Percentiles rank a stretch among this genome's conserved stretches.
phyloP scores from a whole-genome alignment of 768 basidiomycete genomes.

The Mycena rebaudengoi region DNA sequence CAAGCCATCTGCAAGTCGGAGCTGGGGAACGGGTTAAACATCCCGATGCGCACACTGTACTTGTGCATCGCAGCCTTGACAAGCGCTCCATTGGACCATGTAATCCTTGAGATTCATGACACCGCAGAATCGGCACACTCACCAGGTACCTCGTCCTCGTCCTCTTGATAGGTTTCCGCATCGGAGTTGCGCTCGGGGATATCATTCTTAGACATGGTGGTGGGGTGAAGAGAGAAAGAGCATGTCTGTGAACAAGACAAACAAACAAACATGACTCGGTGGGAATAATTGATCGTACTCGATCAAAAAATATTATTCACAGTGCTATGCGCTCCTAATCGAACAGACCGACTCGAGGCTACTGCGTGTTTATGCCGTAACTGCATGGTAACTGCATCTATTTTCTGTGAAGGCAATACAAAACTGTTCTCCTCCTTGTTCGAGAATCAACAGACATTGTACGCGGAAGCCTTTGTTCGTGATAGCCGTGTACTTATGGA shows the following conservation, averaged over 20 bases:
- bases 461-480: too few species aligned
- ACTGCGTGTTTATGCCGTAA: too few species aligned
- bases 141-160: too few species aligned
- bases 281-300: background rate
- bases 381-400: too few species aligned
- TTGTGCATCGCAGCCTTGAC: background rate
- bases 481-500: too few species aligned
- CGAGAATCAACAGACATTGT: too few species aligned
- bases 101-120: constrained; percentile 6
- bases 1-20: background rate
- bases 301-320: background rate
- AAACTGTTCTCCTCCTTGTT: too few species aligned
- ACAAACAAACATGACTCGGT: too few species aligned
- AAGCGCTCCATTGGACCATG: background rate
- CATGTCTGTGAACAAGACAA: background rate
- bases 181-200: background rate
- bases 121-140: too few species aligned
- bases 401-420: too few species aligned
- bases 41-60: constrained; percentile 10
- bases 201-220: background rate
- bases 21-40: background rate
- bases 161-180: too few species aligned
- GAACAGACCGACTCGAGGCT: too few species aligned
- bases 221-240: background rate
- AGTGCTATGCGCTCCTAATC: constrained; percentile 58